Conservation (phyloP, 441 rosid genomes). For the Pelargonium myrrhifolium region DNA sequence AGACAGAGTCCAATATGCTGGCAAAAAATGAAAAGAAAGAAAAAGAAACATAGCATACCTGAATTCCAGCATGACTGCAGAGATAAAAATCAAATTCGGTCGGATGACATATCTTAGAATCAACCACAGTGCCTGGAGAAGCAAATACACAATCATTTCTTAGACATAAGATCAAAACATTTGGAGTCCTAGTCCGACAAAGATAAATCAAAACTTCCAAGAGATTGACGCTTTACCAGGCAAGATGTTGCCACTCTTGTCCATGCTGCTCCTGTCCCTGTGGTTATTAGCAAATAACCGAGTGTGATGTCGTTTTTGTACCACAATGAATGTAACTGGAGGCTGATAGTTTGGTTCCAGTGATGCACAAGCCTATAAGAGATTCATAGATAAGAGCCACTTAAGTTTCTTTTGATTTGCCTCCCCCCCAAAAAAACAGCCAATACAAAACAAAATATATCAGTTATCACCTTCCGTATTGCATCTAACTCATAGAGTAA, state of each 20-base stretch:
- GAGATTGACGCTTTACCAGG: conserved; percentile 45
- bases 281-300: conserved; percentile 86
- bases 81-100: conserved; percentile 90
- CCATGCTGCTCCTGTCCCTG: conserved; percentile 76
- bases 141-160: not conserved
- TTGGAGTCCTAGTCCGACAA: not conserved
- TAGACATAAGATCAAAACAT: not conserved
- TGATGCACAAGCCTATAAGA: conserved; percentile 81
- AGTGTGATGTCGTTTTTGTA: conserved; percentile 94
- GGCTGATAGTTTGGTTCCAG: conserved; percentile 96
- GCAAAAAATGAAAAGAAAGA: not conserved
- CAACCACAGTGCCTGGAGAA: conserved; percentile 80
- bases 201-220: not conserved
- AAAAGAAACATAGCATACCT: conserved; percentile 45
- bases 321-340: conserved; percentile 85
- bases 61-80: conserved; percentile 95
- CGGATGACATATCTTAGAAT: conserved; percentile 89
- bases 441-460: not conserved
- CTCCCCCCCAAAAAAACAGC: not conserved
- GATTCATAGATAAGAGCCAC: conserved; percentile 11
- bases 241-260: conserved; percentile 82
- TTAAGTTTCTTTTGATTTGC: not conserved
- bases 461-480: conserved; percentile 61
- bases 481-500: conserved; percentile 89
- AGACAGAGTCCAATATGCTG: not conserved